phyloP scores from a whole-genome alignment of 352 stramenopile species.

The Phytophthora pini region DNA sequence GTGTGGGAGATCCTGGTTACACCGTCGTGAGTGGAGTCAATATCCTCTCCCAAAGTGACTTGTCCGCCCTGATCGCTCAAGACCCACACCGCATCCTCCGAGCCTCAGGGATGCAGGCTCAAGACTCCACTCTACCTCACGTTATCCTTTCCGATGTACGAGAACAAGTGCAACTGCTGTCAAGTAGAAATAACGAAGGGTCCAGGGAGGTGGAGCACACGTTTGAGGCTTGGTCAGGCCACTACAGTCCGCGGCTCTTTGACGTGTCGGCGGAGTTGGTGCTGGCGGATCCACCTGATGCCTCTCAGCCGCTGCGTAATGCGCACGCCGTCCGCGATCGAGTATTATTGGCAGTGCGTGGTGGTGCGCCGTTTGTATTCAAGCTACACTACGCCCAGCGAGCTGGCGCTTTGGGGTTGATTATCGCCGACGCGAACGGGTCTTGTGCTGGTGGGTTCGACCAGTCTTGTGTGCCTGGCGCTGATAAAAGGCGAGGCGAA shows the following conservation, averaged over 20 bases:
- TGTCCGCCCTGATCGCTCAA: conserved; percentile 28
- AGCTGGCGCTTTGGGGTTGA: conserved; percentile 69
- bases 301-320: conserved; percentile 60
- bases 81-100: conserved; percentile 35
- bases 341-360: conserved; percentile 61
- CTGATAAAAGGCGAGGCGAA: conserved; percentile 49
- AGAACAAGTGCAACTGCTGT: conserved; percentile 45
- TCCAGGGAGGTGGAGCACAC: conserved; percentile 16
- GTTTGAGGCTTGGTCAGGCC: conserved; percentile 68
- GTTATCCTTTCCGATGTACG: conserved; percentile 69
- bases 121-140: conserved; percentile 30
- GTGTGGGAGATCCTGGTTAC: conserved; percentile 55
- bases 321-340: conserved; percentile 56
- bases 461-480: conserved; percentile 71
- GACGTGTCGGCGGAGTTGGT: conserved; percentile 74
- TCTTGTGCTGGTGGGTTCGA: conserved; percentile 63
- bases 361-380: conserved; percentile 66
- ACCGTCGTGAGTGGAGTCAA: conserved; percentile 30
- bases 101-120: conserved; percentile 21
- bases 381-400: conserved; percentile 70
- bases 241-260: conserved; percentile 73
- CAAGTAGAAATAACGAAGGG: conserved; percentile 19
- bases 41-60: conserved; percentile 36
- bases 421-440: conserved; percentile 62
- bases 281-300: conserved; percentile 66